A percentile compares a stretch with the other conserved stretches of the same genome.
phyloP scores from a whole-genome alignment of 2,329 filamentous ascomycete species.

The Paecilomyces fulvus region DNA sequence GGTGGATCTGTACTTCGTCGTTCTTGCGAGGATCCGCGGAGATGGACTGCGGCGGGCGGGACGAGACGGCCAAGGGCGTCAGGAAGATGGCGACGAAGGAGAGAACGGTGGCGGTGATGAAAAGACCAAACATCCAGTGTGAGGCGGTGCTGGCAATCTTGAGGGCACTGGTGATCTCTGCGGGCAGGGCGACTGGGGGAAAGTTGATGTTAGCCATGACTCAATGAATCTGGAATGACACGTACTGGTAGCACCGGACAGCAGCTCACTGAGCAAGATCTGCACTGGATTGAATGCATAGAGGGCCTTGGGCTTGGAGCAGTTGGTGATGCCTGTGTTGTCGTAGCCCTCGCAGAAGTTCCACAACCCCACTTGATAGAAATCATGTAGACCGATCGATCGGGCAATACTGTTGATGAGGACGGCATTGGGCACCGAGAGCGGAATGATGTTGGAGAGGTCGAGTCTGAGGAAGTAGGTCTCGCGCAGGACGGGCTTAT shows the following conservation, averaged over 20 bases:
- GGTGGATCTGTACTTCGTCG: constrained; percentile 23
- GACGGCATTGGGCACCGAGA: constrained; percentile 59
- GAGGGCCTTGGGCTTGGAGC: constrained; percentile 59
- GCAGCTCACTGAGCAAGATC: constrained; percentile 69
- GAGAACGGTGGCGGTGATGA: constrained; percentile 62
- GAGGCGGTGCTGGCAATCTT: constrained; percentile 65
- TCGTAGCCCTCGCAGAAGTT: constrained; percentile 82
- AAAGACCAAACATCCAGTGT: constrained; percentile 83
- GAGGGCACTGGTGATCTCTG: constrained; percentile 64
- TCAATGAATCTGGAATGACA: neutral
- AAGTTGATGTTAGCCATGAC: neutral
- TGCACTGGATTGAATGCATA: constrained; percentile 91
- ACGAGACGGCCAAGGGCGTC: constrained; percentile 44
- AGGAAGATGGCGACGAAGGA: constrained; percentile 65
- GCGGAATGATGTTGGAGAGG: constrained; percentile 70
- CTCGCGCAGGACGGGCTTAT: constrained; percentile 52
- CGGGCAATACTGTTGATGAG: constrained; percentile 83
- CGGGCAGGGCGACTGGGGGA: constrained; percentile 61
- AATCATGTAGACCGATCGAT: constrained; percentile 81
- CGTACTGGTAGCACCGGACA: constrained; percentile 68
- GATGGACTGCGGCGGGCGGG: constrained; percentile 27
- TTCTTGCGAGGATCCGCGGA: constrained; percentile 19
- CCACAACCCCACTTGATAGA: constrained; percentile 90
- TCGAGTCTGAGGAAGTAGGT: constrained; percentile 83
- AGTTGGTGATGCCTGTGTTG: constrained; percentile 60